Base-by-base conservation (phyloP, 2,329 filamentous ascomycete species). In the Aschersonia sp. region DNA sequence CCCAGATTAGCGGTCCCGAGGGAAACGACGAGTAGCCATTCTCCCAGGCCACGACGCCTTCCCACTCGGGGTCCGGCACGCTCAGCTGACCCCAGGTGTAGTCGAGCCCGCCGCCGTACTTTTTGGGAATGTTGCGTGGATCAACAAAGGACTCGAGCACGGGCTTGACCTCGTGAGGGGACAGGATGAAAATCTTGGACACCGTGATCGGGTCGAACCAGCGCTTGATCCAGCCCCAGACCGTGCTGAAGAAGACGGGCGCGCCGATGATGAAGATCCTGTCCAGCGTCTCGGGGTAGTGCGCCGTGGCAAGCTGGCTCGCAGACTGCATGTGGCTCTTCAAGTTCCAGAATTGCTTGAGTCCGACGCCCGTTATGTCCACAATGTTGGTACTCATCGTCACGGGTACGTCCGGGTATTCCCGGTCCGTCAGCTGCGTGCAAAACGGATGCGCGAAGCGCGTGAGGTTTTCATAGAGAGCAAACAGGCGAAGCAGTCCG, bases 271-370 rank as follows among this genome's bases (percentile, higher is more conserved):
- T 84, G 52, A 72, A 72, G 56, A 72, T 72, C 39, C 68, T 57
- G 50, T 66, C 90, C 45, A 96, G 69, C 0, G 89, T 97, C 68
- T 97, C 90, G 1, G 90, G 90, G 62, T 96, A 97, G 67, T 96
- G 86, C 5, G 89, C 87, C 4, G 89, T 96, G 5, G 90, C 90
- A 47, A 96, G 72, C 50, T 82, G 78, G 59, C 84, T 89, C 2
- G 89, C 89, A 58, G 88, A 84, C 68, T 96, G 89, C 88, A 97
- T 94, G 64, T 96, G 90, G 30, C 69, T 70, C 71, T 94, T 92
- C 52, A 97, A 67, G 66, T 94, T 94, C 90, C 90, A 96, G 63
- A 96, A 96, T 68, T 94, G 88, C 69, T 86, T 87, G 63, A 97
- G 65, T 5, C 87, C 87, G 30, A 96, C 89, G 11, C 83, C 81